Evolutionary conservation across 257 asterid species (phyloP).

Genomic region (Solanum virginianum): DNA sequence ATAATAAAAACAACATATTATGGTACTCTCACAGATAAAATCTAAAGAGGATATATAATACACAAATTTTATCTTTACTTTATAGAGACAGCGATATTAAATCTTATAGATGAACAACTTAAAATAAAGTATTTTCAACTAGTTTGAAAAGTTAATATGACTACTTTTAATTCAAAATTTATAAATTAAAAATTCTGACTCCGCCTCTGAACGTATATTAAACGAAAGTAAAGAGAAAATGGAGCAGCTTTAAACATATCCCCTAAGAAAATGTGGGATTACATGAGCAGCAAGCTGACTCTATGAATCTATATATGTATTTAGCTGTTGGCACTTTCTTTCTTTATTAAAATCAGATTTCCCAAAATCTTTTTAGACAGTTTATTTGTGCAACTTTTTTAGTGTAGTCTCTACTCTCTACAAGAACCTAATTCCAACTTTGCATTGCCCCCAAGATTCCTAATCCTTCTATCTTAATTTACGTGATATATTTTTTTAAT

Average conservation of each 20-base stretch:
- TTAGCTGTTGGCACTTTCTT: slow-evolving; percentile 13
- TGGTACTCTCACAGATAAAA: too few species aligned
- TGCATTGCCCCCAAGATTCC: neutral
- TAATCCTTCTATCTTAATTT: neutral
- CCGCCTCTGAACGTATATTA: neutral
- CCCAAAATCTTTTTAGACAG: neutral
- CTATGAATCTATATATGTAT: slow-evolving; percentile 4
- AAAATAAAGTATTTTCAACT: too few species aligned
- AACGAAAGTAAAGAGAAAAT: neutral
- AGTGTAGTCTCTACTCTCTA: slow-evolving; percentile 3
- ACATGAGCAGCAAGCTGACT: slow-evolving; percentile 32
- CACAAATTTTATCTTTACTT: too few species aligned
- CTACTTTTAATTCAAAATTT: too few species aligned
- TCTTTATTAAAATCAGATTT: neutral
- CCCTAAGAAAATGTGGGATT: slow-evolving; percentile 17
- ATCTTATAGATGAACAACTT: too few species aligned
- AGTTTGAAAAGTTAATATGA: too few species aligned
- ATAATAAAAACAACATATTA: too few species aligned
- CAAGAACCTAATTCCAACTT: neutral
- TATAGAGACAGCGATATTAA: too few species aligned
- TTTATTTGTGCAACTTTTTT: slow-evolving; percentile 9
- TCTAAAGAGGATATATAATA: too few species aligned
- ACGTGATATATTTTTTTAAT: neutral
- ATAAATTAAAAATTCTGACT: too few species aligned
- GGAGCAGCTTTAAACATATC: slow-evolving; percentile 56